Evolutionary conservation across 805 yeast species (phyloP), one percentile per base, ranked within the genome.

Genomic region (Pichia thaimueangensis): DNA sequence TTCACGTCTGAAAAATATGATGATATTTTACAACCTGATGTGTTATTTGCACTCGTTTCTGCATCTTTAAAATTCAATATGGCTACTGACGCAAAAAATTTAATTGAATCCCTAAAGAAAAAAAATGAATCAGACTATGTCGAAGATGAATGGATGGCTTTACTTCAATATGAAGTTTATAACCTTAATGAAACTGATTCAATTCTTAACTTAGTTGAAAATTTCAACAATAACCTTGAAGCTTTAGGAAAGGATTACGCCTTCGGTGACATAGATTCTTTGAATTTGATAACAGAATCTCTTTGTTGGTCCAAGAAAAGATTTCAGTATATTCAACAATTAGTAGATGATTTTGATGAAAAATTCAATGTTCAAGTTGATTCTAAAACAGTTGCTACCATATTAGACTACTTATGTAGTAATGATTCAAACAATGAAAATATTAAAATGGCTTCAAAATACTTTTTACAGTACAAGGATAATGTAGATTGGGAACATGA

Each of bases 401-500:
- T 70, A 24, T 62, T 73, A 11, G 53, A 62, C 12, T 50, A 67
- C 19, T 31, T 48, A 24, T 17, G 35, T 20, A 35, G 31, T 13
- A 41, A 45, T 31, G 22, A 31, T 9, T 6, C 5, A 12, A 43
- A 42, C 32, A 10, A 16, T 23, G 20, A 15, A 16, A 44, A 35
- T 28, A 30, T 35, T 12, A 21, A 35, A 20, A 15, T 12, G 7
- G 52, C 52, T 2, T 36, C 45, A 5, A 12, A 24, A 3, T 37
- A 35, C 21, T 48, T 48, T 17, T 35, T 48, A 25, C 15, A 41
- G 23, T 43, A 32, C 19, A 46, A 63, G 22, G 75, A 73, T 28
- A 42, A 50, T n/a, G 63, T 68, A 6, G 65, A 66, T 22, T 75
- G 80, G 79, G 63, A 60, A 24, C 55, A 54, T 34, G 65, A 62